phyloP scores from a whole-genome alignment of 306 rosid genomes.

The Ceratonia siliqua region DNA sequence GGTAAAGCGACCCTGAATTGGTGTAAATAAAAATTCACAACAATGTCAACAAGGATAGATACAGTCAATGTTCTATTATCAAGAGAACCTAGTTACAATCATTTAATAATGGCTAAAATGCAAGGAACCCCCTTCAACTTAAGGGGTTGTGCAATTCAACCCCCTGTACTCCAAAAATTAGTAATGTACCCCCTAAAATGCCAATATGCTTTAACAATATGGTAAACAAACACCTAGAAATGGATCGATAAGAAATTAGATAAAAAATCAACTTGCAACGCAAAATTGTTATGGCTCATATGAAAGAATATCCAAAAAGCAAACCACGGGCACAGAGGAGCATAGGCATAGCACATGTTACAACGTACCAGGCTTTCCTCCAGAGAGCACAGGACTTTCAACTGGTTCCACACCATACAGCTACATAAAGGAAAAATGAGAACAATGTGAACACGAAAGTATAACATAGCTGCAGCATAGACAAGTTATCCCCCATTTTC shows the following conservation, averaged over 20 bases:
- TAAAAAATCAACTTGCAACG: slow-evolving; percentile 5
- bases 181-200: background rate
- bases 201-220: background rate
- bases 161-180: too few species aligned
- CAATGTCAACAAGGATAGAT: background rate
- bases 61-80: background rate
- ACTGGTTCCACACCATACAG: slow-evolving; percentile 75
- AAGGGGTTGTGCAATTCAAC: too few species aligned
- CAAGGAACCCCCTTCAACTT: too few species aligned
- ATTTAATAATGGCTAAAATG: background rate
- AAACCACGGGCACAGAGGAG: slow-evolving; percentile 8
- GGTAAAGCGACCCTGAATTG: slow-evolving; percentile 25
- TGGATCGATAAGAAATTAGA: background rate
- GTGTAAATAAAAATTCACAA: slow-evolving; percentile 3
- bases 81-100: background rate
- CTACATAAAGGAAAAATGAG: slow-evolving; percentile 40
- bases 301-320: background rate
- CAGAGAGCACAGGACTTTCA: slow-evolving; percentile 81
- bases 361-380: slow-evolving; percentile 82
- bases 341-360: background rate
- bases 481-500: slow-evolving; percentile 10
- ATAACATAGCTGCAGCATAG: slow-evolving; percentile 8
- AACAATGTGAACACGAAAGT: slow-evolving; percentile 16
- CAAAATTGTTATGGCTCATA: slow-evolving; percentile 21
- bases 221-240: background rate